Evolutionary conservation across 768 basidiomycete species (phyloP).

Genomic region (Chalciporus sphaerocephalus): DNA sequence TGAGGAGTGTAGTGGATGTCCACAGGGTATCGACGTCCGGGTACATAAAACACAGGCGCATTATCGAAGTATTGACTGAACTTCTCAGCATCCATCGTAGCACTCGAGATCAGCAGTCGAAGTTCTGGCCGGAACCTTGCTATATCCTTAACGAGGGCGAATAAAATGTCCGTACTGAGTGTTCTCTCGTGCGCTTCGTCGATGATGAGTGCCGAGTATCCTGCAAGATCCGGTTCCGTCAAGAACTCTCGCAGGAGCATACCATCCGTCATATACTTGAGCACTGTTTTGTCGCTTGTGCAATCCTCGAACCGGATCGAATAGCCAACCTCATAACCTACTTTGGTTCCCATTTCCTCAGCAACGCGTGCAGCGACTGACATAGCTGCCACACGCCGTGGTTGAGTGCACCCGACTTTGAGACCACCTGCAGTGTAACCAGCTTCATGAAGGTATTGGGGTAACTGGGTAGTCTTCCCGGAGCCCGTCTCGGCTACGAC

Average conservation of each 20-base stretch:
- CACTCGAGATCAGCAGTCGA: constrained; percentile 88
- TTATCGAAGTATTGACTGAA: constrained; percentile 97
- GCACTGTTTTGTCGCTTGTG: constrained; percentile 96
- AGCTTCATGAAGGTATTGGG: constrained; percentile 97
- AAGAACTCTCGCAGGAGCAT: constrained; percentile 97
- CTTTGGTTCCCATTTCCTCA: constrained; percentile 95
- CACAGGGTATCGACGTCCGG: constrained; percentile 94
- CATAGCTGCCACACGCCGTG: constrained; percentile 98
- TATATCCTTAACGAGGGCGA: constrained; percentile 98
- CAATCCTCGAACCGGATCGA: constrained; percentile 99
- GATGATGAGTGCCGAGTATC: constrained; percentile 92
- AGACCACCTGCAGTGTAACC: constrained; percentile 85
- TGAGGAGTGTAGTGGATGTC: constrained; percentile 99
- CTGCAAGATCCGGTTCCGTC: constrained; percentile 94
- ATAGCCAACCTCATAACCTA: constrained; percentile 99
- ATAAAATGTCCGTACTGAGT: constrained; percentile 95
- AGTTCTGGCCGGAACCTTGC: constrained; percentile 94
- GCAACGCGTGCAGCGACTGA: constrained; percentile 98
- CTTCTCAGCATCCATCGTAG: constrained; percentile 96
- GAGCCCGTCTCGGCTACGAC: constrained; percentile 99
- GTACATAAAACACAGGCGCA: constrained; percentile 94
- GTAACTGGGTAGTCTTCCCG: constrained; percentile 97
- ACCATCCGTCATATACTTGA: constrained; percentile 99
- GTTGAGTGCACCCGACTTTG: constrained; percentile 90
- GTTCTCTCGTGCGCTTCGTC: constrained; percentile 99